Conservation (phyloP, 805 yeast genomes). For the Scheffersomyces spartinae region DNA sequence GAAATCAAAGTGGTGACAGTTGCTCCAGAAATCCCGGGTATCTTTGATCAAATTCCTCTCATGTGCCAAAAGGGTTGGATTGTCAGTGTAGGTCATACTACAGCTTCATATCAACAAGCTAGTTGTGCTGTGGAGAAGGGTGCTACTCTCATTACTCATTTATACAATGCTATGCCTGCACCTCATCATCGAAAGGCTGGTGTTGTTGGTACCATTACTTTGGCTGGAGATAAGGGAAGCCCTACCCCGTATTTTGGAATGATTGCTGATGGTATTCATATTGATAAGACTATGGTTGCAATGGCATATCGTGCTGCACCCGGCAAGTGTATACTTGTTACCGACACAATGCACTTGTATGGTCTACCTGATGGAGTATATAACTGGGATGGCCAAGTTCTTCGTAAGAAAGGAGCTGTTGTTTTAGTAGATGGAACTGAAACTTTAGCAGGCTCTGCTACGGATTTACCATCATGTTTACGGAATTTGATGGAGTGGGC, state of each 20-base stretch:
- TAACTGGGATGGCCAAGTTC: conserved; percentile 37
- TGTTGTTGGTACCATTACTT: conserved; percentile 36
- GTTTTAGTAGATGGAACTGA: conserved; percentile 40
- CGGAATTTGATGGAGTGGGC: conserved; percentile 42
- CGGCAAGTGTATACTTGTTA: conserved; percentile 42
- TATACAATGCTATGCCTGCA: conserved; percentile 36
- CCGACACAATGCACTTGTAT: conserved; percentile 48
- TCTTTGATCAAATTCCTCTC: conserved; percentile 21
- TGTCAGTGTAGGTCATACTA: conserved; percentile 31
- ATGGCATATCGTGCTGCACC: conserved; percentile 41
- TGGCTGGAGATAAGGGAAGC: conserved; percentile 8
- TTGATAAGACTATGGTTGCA: conserved; percentile 40
- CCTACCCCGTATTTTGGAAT: conserved; percentile 38
- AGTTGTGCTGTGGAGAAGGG: conserved; percentile 24
- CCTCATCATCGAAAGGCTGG: conserved; percentile 52
- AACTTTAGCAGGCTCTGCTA: conserved; percentile 54
- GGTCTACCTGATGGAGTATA: conserved; percentile 49
- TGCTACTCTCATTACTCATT: conserved; percentile 31
- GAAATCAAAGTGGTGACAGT: conserved; percentile 30
- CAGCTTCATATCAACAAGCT: conserved; percentile 23
- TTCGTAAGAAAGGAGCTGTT: conserved; percentile 36
- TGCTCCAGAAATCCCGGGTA: conserved; percentile 32
- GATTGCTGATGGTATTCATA: conserved; percentile 49
- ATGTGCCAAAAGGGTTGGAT: conserved; percentile 15
- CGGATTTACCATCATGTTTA: conserved; percentile 39